Base-by-base conservation (phyloP, 495 filamentous ascomycete species). In the Penicillium steckii region DNA sequence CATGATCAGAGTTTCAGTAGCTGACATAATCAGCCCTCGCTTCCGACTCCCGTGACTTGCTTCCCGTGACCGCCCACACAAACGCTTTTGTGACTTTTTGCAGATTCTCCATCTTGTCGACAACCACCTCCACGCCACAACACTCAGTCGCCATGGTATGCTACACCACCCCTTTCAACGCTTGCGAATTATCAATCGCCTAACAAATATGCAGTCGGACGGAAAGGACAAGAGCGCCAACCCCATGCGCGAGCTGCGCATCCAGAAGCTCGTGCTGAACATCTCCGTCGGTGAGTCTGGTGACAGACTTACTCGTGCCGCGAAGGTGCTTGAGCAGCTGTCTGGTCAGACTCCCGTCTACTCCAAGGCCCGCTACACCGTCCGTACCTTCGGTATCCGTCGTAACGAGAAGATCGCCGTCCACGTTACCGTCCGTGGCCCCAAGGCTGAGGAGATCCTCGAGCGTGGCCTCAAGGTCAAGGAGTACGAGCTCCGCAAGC, bases 401-500 rank as follows among this genome's bases (percentile, higher is more conserved):
- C 91, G 94, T 88, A 97, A 98, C 85, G 94, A 98, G 76, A 98
- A 97, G 87, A 97, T 98, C 69, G 83, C 95, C 59, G 95, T 99
- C 53, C 95, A 99, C 80, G 95, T 99, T 70, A 99, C 95, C 72
- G 91, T 99, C 78, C 94, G 95, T 70, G 95, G 95, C 64, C 91
- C 95, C 79, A 99, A 99, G 86, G 95, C 95, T 55, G 95, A 99
- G 85, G 95, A 99, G 79, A 99, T 99, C 69, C 85, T 99, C 68
- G 95, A 99, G 89, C 92, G 95, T 81, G 95, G 95, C 69, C 85
- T 99, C 65, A 97, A 97, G 86, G 95, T 99, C 84, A 99, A 99
- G 90, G 94, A 98, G 80, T 99, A 97, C 81, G 95, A 99, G 76
- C 80, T 99, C 55, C 85, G 89, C 77, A 96, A 95, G 87, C 85